Evolutionary conservation across 495 filamentous ascomycete species (phyloP), one percentile per base, ranked within the genome.

Genomic region (Emericellopsis terricola): DNA sequence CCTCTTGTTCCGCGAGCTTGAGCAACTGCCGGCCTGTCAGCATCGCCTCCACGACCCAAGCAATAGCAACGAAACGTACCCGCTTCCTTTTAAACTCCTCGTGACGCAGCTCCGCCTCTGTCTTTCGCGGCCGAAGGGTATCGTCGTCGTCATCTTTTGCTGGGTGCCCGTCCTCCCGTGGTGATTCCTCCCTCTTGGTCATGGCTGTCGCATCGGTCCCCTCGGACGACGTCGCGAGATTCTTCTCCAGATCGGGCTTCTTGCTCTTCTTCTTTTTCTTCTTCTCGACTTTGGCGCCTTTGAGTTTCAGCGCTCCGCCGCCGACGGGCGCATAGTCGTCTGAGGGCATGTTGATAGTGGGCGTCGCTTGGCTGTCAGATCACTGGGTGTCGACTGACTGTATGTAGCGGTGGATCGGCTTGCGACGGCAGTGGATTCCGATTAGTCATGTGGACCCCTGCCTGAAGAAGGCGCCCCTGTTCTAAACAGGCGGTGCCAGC

Each of bases 51-150:
- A 5, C 8, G 5, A 30, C 8, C 15, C 5, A 6, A 7, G 28
- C 6, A 30, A 30, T 7, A 16, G 13, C 13, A 23, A 15, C 15
- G 37, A 27, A 33, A 64, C 74, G 34, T 70, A 87, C 81, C 64
- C 81, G 67, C 56, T 79, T 87, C 44, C 71, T 62, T 49, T 76
- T 69, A 43, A 68, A 57, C 59, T 96, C 86, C 41, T 87, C 78
- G 48, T 87, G 68, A 24, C 73, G 65, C 44, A 64, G 59, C 59
- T 97, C 86, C 17, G 84, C 72, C 45, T 92, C 86, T 0, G 89
- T 96, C 64, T 94, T 97, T 31, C 41, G 38, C 24, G 43, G 41
- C 33, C 18, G 37, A 23, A 40, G 45, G 34, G 11, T 4, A 32
- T 35, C 21, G 21, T 39, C 26, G 15, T 47, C 40, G 27, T 38